phyloP scores from a whole-genome alignment of 73 alveolate genomes.

The Halteria grandinella region DNA sequence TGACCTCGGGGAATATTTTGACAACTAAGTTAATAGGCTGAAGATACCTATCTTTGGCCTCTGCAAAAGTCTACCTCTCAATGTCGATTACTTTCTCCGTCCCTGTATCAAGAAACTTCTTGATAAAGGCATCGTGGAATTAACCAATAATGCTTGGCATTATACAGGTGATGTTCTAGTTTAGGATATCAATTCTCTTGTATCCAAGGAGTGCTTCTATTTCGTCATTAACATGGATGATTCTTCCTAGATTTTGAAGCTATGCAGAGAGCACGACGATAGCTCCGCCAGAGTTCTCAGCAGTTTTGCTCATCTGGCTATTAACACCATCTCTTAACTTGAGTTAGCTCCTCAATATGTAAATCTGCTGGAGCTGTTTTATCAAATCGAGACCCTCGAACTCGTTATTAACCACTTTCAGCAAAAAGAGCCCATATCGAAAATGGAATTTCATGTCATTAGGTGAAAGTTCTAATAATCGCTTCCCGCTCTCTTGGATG shows the following conservation, averaged over 20 bases:
- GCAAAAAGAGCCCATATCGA: slow-evolving; percentile 32
- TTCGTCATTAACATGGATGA: slow-evolving; percentile 43
- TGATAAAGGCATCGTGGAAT: slow-evolving; percentile 48
- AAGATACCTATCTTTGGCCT: slow-evolving; percentile 3
- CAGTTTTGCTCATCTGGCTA: slow-evolving; percentile 11
- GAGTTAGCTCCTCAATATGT: not conserved
- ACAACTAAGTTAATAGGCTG: slow-evolving; percentile 27
- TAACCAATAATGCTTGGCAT: slow-evolving; percentile 41
- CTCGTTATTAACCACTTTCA: slow-evolving; percentile 16
- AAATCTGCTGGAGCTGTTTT: slow-evolving; percentile 20
- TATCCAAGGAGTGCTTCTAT: slow-evolving; percentile 35
- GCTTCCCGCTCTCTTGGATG: not conserved
- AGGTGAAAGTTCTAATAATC: slow-evolving; percentile 1
- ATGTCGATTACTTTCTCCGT: slow-evolving; percentile 44
- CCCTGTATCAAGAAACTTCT: slow-evolving; percentile 49
- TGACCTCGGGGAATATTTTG: slow-evolving; percentile 24
- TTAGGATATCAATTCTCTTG: slow-evolving; percentile 9
- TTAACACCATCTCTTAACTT: not conserved
- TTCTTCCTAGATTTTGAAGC: slow-evolving; percentile 16
- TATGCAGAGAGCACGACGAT: slow-evolving; percentile 32
- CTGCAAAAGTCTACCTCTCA: slow-evolving; percentile 25
- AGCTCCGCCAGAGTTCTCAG: slow-evolving; percentile 41
- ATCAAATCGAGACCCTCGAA: slow-evolving; percentile 21
- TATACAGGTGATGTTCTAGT: slow-evolving; percentile 12
- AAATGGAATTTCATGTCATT: slow-evolving; percentile 20